Evolutionary conservation across 371 early-diverging fungal genomes (phyloP).

Genomic region (Apophysomyces trapeziformis): DNA sequence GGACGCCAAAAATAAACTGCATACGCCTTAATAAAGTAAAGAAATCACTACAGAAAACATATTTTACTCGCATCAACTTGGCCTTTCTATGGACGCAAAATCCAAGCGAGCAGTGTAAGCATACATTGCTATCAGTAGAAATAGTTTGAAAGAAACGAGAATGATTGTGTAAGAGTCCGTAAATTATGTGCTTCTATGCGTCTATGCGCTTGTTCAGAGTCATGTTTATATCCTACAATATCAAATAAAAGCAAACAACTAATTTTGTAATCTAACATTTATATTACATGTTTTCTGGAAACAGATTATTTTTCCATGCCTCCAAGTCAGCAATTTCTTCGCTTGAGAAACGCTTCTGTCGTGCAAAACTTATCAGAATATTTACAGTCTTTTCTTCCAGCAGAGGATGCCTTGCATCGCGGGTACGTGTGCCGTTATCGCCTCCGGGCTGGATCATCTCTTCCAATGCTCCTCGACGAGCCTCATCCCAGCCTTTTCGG

Average conservation of each 20-base stretch:
- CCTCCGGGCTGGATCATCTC: constrained; percentile 31
- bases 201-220: too few relatives aligned
- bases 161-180: too few relatives aligned
- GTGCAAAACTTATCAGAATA: constrained; percentile 47
- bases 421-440: constrained; percentile 1
- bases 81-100: too few relatives aligned
- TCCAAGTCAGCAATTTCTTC: constrained; percentile 28
- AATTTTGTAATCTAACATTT: not conserved
- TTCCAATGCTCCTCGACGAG: constrained; percentile 21
- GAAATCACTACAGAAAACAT: too few relatives aligned
- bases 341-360: constrained; percentile 29
- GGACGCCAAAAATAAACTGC: too few relatives aligned
- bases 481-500: constrained; percentile 37
- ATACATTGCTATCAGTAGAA: too few relatives aligned
- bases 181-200: too few relatives aligned
- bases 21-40: too few relatives aligned
- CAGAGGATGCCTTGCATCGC: constrained; percentile 10
- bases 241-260: not conserved
- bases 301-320: constrained; percentile 23
- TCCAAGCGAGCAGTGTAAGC: too few relatives aligned
- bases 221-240: too few relatives aligned
- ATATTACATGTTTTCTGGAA: not conserved
- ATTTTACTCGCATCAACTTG: too few relatives aligned
- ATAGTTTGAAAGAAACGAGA: too few relatives aligned
- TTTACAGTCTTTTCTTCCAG: constrained; percentile 48